phyloP scores from a whole-genome alignment of 495 filamentous ascomycete species.

The Chlorociboria aeruginascens region DNA sequence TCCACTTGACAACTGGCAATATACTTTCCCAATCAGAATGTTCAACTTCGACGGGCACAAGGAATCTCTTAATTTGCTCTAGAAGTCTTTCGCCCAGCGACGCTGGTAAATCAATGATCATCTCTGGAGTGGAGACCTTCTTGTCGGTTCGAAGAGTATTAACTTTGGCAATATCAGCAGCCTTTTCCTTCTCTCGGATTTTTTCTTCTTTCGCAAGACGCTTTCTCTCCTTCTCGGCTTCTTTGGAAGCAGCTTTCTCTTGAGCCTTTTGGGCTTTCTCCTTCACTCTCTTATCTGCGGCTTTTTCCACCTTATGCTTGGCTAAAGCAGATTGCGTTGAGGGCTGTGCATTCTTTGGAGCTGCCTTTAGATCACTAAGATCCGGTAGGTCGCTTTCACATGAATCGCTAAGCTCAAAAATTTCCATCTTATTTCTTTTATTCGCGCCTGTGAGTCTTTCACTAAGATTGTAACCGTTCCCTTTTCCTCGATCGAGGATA shows the following conservation, averaged over 20 bases:
- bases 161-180: slow-evolving; percentile 56
- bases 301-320: slow-evolving; percentile 25
- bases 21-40: slow-evolving; percentile 32
- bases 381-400: slow-evolving; percentile 14
- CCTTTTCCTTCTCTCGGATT: slow-evolving; percentile 51
- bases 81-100: slow-evolving; percentile 38
- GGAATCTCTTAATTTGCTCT: slow-evolving; percentile 38
- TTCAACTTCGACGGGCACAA: slow-evolving; percentile 42
- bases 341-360: not conserved
- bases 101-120: slow-evolving; percentile 68
- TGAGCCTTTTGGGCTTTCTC: slow-evolving; percentile 23
- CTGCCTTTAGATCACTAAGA: not conserved
- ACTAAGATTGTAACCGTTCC: slow-evolving; percentile 7
- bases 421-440: not conserved
- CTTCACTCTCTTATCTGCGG: slow-evolving; percentile 22
- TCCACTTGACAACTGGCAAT: slow-evolving; percentile 57
- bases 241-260: slow-evolving; percentile 24
- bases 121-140: slow-evolving; percentile 64
- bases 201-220: slow-evolving; percentile 34
- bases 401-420: not conserved
- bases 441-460: not conserved
- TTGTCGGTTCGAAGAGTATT: slow-evolving; percentile 69
- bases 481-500: slow-evolving; percentile 21
- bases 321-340: slow-evolving; percentile 13
- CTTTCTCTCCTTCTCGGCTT: slow-evolving; percentile 43